A percentile compares a stretch with the other conserved stretches of the same genome.
Conservation (phyloP, 169 alveolate genomes). For the Plasmodium blacklocki region DNA sequence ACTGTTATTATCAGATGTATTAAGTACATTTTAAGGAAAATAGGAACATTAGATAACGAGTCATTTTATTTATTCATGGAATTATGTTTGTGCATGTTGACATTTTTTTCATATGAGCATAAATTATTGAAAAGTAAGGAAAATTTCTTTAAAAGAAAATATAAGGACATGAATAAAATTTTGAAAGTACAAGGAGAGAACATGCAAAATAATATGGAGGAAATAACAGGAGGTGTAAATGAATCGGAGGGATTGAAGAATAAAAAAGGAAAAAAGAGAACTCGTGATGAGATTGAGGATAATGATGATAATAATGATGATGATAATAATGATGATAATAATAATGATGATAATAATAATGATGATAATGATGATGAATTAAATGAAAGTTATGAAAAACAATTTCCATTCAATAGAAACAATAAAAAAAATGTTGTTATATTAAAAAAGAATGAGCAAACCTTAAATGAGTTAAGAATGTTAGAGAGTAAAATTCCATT, state of each 20-base stretch:
- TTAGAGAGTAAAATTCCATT: constrained; percentile 36
- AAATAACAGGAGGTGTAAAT: background rate
- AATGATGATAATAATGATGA: background rate
- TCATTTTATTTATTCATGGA: constrained; percentile 72
- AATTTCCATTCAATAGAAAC: background rate
- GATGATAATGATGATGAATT: background rate
- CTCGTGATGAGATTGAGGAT: background rate
- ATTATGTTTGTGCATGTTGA: constrained; percentile 44
- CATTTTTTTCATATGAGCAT: constrained; percentile 58
- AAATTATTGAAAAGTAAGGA: constrained; percentile 58
- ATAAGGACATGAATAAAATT: constrained; percentile 70
- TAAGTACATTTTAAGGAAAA: constrained; percentile 55
- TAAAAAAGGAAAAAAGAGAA: background rate
- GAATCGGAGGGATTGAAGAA: background rate
- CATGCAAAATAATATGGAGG: background rate
- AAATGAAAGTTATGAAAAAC: background rate
- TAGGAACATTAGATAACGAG: constrained; percentile 69
- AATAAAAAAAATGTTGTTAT: constrained; percentile 44
- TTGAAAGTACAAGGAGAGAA: constrained; percentile 28
- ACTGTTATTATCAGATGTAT: constrained; percentile 68
- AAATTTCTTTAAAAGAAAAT: constrained; percentile 71
- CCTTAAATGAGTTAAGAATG: constrained; percentile 37
- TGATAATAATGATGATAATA: background rate
- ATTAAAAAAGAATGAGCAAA: constrained; percentile 56
- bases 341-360: background rate